Conservation (phyloP, 345 rosid genomes). For the Lumnitzera racemosa region DNA sequence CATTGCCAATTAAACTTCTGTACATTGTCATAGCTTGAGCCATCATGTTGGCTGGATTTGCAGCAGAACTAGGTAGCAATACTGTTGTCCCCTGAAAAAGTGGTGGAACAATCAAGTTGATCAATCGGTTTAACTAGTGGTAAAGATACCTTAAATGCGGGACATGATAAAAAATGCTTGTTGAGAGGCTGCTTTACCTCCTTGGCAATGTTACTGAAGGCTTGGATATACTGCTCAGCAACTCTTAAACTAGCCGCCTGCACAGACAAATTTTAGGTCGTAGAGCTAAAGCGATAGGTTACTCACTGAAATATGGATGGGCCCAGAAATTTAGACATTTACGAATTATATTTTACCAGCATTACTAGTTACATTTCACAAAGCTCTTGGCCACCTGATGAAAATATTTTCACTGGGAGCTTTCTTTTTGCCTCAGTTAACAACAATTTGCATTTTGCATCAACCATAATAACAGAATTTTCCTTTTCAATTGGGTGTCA, state of each 20-base stretch:
- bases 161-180: background rate
- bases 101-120: no score
- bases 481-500: no score
- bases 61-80: conserved; percentile 70
- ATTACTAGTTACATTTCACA: no score
- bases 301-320: no score
- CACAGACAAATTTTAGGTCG: conserved; percentile 11
- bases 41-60: conserved; percentile 61
- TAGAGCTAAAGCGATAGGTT: background rate
- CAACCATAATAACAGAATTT: no score
- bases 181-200: conserved; percentile 35
- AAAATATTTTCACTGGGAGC: no score
- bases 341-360: no score
- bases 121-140: background rate
- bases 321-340: no score
- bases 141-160: background rate
- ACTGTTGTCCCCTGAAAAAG: conserved; percentile 67
- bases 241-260: conserved; percentile 89
- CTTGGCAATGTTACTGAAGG: conserved; percentile 86
- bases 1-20: conserved; percentile 48
- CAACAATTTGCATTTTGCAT: no score
- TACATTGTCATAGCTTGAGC: conserved; percentile 77
- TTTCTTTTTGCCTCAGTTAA: no score
- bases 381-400: no score
- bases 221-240: conserved; percentile 77